Base-by-base conservation (phyloP, 768 basidiomycete species). In the Multifurca ochricompacta region DNA sequence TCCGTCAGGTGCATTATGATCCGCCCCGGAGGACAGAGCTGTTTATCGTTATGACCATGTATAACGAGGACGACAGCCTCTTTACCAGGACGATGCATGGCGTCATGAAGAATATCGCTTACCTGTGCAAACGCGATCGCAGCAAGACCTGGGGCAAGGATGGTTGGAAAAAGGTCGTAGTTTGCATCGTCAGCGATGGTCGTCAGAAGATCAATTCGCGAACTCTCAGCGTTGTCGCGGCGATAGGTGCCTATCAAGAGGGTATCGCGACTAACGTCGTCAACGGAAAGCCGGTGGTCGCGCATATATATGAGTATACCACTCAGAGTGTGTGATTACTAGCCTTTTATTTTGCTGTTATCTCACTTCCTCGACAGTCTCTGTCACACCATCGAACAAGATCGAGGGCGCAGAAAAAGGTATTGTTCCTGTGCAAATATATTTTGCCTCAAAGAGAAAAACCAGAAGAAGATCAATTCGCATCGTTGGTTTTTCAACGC, bases 1-100 rank as follows among this genome's bases (percentile, higher is more conserved):
- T 97, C 6, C 81, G 95, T 2, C 94, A 95, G 67, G 77, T 81
- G n/a, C 81, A 90, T 62, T 94, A 95, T 68, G 89, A 94, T 63
- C 92, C 92, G 0, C 87, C 90, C 0, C 76, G 94, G 18, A 77
- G 87, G 31, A 96, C 94, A 31, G 95, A 98, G 69, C 73, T 97
- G 14, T 95, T 96, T 71, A 94, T 97, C 62, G 94, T 96, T 39
- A 87, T 97, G 81, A 97, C 94, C 13, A 96, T 97, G 93, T 96
- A 95, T 68, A 95, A 96, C 64, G 92, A 92, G 64, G 82, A 90
- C 62, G 92, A 95, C 67, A 80, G 85, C 63, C 75, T 98, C 6
- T 97, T 97, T 70, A 85, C 84, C 63, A 71, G 93, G 37, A 91
- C 94, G 0, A 93, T 97, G 89, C 88, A 95, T 64, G 94, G 94